Percentiles rank a stretch among this genome's conserved stretches.
Conservation (phyloP, 805 yeast species). For the Ogataea pilisensis region DNA sequence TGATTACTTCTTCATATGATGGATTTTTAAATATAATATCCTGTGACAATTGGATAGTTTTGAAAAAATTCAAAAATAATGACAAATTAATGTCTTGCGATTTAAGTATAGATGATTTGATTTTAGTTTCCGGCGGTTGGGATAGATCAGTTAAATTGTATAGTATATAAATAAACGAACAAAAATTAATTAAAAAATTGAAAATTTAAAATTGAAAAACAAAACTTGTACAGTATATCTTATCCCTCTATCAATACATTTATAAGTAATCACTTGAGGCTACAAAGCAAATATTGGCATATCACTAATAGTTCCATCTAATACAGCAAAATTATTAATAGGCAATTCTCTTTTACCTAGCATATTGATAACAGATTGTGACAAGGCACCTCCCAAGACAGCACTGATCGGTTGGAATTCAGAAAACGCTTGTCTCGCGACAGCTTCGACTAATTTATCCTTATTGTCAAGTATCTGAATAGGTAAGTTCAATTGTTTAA, state of each 20-base stretch:
- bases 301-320: constrained; percentile 67
- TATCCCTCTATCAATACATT: too few species aligned
- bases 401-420: constrained; percentile 85
- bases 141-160: constrained; percentile 67
- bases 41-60: constrained; percentile 64
- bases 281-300: constrained; percentile 71
- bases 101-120: constrained; percentile 37
- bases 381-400: constrained; percentile 80
- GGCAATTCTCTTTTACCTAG: constrained; percentile 75
- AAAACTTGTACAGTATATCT: too few species aligned
- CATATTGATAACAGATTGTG: constrained; percentile 86
- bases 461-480: constrained; percentile 34
- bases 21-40: constrained; percentile 59
- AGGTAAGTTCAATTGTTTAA: constrained; percentile 43
- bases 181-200: background rate
- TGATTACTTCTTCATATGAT: constrained; percentile 71
- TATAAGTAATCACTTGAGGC: too few species aligned
- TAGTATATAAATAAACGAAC: constrained; percentile 5
- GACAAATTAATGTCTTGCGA: constrained; percentile 77
- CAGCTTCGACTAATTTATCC: constrained; percentile 34
- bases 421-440: constrained; percentile 48
- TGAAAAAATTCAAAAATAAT: constrained; percentile 49
- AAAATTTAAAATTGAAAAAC: background rate
- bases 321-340: constrained; percentile 70
- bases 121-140: constrained; percentile 72